Evolutionary conservation across 148 eudicot genomes (phyloP).

Genomic region (Polygonum maritimum): DNA sequence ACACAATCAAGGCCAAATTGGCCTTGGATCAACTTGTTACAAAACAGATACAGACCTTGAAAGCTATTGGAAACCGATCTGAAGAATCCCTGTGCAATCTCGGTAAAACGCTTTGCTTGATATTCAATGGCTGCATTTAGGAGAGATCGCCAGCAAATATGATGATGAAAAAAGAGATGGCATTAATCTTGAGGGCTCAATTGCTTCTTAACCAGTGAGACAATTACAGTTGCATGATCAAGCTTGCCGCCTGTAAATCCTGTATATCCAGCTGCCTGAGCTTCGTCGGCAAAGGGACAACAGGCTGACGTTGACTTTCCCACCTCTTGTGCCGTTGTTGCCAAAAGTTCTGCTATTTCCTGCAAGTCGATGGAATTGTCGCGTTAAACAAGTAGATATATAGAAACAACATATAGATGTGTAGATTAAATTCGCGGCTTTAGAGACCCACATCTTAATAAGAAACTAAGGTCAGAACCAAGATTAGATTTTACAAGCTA

Average conservation of each 20-base stretch:
- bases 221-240: conserved; percentile 61
- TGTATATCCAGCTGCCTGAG: conserved; percentile 58
- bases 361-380: conserved; percentile 11
- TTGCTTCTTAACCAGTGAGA: conserved; percentile 39
- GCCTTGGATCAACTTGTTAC: background rate
- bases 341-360: conserved; percentile 65
- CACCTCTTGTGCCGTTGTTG: conserved; percentile 52
- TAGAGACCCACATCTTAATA: too few relatives aligned
- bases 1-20: background rate
- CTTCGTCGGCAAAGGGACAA: conserved; percentile 80
- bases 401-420: background rate
- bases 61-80: background rate
- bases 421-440: too few relatives aligned
- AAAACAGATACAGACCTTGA: background rate
- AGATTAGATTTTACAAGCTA: background rate
- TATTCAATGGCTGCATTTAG: background rate
- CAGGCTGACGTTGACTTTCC: conserved; percentile 42
- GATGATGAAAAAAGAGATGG: background rate
- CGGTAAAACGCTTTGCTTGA: background rate
- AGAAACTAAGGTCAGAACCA: background rate
- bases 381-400: background rate
- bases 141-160: background rate
- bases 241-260: conserved; percentile 59
- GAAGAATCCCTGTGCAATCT: background rate
- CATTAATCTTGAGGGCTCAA: background rate